Evolutionary conservation across 371 early-diverging fungal genomes (phyloP).

Genomic region (Parasitella parasitica): DNA sequence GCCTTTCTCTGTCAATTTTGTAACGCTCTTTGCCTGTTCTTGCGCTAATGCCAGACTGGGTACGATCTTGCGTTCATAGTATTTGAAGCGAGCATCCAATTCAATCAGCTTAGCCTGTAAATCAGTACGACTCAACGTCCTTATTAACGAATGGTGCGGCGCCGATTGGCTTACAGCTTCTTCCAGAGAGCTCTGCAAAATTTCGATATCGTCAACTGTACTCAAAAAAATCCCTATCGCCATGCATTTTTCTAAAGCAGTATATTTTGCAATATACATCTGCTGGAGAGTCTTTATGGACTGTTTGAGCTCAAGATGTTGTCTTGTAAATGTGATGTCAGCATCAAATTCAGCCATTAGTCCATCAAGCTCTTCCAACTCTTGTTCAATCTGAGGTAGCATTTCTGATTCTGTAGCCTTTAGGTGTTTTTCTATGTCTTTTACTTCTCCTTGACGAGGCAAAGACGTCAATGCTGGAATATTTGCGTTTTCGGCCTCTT

Average conservation of each 20-base stretch:
- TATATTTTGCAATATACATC: constrained; percentile 23
- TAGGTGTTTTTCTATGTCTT: not conserved
- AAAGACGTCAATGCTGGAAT: not conserved
- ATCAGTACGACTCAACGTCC: constrained; percentile 31
- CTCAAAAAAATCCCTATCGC: constrained; percentile 30
- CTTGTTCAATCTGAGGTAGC: constrained; percentile 13
- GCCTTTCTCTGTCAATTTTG: not conserved
- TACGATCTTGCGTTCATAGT: constrained; percentile 47
- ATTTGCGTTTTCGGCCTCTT: not conserved
- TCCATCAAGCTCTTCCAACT: constrained; percentile 5
- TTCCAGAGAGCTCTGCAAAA: constrained; percentile 39
- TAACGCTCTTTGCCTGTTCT: not conserved
- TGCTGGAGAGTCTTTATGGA: constrained; percentile 11
- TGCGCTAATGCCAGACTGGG: constrained; percentile 41
- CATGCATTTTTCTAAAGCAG: constrained; percentile 24
- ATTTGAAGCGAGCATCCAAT: constrained; percentile 55
- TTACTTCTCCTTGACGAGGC: constrained; percentile 11
- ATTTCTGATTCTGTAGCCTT: constrained; percentile 7
- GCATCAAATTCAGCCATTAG: constrained; percentile 11
- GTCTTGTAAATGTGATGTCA: constrained; percentile 15
- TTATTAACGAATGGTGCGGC: not conserved
- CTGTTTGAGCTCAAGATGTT: constrained; percentile 17
- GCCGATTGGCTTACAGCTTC: constrained; percentile 39
- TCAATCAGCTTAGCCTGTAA: constrained; percentile 54
- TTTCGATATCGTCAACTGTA: constrained; percentile 37